phyloP scores from a whole-genome alignment of 1,284 basidiomycete species.

The Cutaneotrichosporon sp. region DNA sequence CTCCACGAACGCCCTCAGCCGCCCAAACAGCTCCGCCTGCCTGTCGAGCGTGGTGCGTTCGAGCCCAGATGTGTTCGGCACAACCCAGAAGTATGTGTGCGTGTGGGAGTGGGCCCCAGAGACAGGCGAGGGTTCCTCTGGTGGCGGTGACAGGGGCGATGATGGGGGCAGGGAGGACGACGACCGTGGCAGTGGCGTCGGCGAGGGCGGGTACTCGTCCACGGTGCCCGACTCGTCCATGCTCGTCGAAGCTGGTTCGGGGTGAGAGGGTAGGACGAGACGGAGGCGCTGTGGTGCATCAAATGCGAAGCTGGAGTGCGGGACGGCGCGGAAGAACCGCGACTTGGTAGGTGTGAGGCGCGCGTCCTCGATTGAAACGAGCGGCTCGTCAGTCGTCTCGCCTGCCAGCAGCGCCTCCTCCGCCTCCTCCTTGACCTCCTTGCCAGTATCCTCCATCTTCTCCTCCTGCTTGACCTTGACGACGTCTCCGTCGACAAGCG shows the following conservation, averaged over 20 bases:
- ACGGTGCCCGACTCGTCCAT: neutral
- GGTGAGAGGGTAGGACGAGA: neutral
- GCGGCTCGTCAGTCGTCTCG: neutral
- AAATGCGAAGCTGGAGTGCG: slow-evolving; percentile 1
- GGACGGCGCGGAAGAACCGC: neutral
- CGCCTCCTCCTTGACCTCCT: neutral
- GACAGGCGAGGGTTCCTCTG: no score
- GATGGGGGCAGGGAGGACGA: neutral
- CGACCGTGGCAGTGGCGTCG: neutral
- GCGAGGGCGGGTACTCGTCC: neutral
- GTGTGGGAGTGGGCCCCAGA: neutral
- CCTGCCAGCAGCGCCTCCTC: neutral
- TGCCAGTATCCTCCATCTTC: neutral
- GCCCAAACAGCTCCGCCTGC: slow-evolving; percentile 17
- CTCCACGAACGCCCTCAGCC: slow-evolving; percentile 17
- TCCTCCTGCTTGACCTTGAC: neutral
- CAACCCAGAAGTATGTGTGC: slow-evolving; percentile 52
- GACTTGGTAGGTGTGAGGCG: neutral
- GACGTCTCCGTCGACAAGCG: neutral
- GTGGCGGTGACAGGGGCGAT: neutral
- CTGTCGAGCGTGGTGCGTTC: slow-evolving; percentile 39
- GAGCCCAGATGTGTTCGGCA: slow-evolving; percentile 52
- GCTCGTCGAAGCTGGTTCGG: no score
- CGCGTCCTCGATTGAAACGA: neutral
- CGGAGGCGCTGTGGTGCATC: slow-evolving; percentile 14